phyloP scores from a whole-genome alignment of 352 stramenopile species.

The Globisporangium nodosum region DNA sequence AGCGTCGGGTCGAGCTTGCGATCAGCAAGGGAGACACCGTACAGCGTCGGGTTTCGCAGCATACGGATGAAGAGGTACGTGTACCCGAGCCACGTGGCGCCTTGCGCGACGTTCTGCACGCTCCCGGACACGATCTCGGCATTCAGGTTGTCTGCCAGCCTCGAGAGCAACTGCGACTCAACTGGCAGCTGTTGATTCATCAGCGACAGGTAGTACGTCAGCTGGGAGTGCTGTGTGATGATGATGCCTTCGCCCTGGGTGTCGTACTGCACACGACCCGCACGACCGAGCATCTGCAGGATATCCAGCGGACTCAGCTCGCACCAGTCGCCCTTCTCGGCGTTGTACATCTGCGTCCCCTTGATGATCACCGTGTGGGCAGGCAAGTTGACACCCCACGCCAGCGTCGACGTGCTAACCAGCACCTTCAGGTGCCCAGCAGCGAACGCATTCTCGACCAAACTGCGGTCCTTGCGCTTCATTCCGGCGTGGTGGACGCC shows the following conservation, averaged over 20 bases:
- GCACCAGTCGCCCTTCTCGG: conserved; percentile 96
- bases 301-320: conserved; percentile 98
- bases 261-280: conserved; percentile 98
- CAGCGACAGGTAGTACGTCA: conserved; percentile 99
- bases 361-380: conserved; percentile 99
- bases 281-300: conserved; percentile 98
- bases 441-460: conserved; percentile 99
- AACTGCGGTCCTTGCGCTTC: conserved; percentile 93
- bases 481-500: conserved; percentile 99
- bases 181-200: conserved; percentile 99
- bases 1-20: conserved; percentile 91
- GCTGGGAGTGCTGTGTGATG: conserved; percentile 97
- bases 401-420: conserved; percentile 97
- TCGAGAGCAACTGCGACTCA: conserved; percentile 97
- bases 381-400: conserved; percentile 99
- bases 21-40: conserved; percentile 90
- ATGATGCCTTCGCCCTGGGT: conserved; percentile 98
- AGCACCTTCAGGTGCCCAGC: conserved; percentile 96
- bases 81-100: conserved; percentile 98
- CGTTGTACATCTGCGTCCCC: conserved; percentile 99
- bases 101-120: conserved; percentile 93
- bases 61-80: conserved; percentile 99
- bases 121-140: conserved; percentile 98
- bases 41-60: conserved; percentile 96
- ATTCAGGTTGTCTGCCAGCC: conserved; percentile 97